Conservation (phyloP, 2,329 filamentous ascomycete species). For the Xylariaceae sp. region DNA sequence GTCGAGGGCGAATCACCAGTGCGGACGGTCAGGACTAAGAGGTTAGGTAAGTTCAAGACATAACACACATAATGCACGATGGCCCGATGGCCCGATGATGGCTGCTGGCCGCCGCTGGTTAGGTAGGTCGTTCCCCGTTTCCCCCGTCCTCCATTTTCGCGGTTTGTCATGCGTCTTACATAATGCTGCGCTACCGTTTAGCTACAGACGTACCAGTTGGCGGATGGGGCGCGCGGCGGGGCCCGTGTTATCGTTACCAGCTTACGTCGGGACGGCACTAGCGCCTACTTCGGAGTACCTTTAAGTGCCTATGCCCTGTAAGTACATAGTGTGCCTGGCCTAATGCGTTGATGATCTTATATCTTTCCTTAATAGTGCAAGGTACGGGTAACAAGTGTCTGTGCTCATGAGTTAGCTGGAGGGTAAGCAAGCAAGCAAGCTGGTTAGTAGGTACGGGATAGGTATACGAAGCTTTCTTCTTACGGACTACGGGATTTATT, state of each 20-base stretch:
- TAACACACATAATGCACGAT: neutral
- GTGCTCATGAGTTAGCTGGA: neutral
- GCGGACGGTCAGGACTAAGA: neutral
- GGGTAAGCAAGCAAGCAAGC: neutral
- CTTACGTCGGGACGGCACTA: neutral
- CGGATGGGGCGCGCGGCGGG: neutral
- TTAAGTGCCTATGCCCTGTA: neutral
- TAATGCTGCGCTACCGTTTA: neutral
- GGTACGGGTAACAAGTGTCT: neutral
- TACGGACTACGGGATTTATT: neutral
- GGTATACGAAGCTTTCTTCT: neutral
- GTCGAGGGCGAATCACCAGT: neutral
- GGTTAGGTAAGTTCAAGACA: neutral
- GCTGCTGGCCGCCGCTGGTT: neutral
- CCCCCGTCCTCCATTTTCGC: neutral
- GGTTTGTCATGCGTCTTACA: neutral
- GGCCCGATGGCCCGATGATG: too few species aligned
- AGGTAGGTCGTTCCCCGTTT: neutral
- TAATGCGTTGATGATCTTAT: neutral
- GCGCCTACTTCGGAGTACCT: neutral
- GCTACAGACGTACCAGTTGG: neutral
- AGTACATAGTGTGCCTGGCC: neutral
- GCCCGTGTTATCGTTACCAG: neutral
- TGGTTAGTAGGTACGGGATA: neutral
- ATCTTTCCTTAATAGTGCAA: neutral